Evolutionary conservation across 2,329 filamentous ascomycete species (phyloP), one percentile per base, ranked within the genome.

Genomic region (Talaromyces sp.): DNA sequence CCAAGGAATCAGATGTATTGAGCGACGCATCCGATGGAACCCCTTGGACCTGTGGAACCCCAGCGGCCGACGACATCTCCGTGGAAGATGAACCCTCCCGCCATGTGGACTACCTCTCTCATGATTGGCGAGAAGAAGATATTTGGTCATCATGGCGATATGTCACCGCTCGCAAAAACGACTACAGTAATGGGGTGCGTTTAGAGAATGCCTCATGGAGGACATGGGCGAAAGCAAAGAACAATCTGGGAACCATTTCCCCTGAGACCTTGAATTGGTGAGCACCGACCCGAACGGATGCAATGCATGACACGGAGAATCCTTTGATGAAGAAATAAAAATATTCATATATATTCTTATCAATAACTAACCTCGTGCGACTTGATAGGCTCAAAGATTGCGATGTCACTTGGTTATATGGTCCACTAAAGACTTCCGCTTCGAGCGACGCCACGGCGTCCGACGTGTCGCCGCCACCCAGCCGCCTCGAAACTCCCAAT

Each of bases 111-210:
- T 96, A 96, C 69, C 82, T 97, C 42, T 96, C 92, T 16, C 90
- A 97, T 68, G 86, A 93, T 56, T 96, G 93, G 90, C 86, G 84
- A 58, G 91, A 97, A 73, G 92, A 97, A 72, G 93, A 99, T 73
- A 95, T 97, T 22, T 97, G 92, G 92, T 88, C 90, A 5, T 97
- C 93, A 1, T 97, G 94, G 94, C 87, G 91, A 68, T 94, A 96
- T 69, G 90, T 97, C 63, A 86, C 92, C 14, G 87, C 89, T 24
- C 89, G 90, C 65, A 82, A 88, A 64, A 86, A 85, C 54, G 83
- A 90, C 48, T 95, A 95, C 60, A 86, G 85, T 63, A 93, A 97
- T 70, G 84, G 88, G 32, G 87, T 86, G 30, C 82, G 94, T 45
- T 75, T 97, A 27, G 94, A 97, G 73, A 97, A 99, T 73, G 94